A percentile compares a stretch with the other conserved stretches of the same genome.
These are phyloP conservation scores for Mycena alexandri DNA, from an alignment of 768 basidiomycete genomes.

Conservation along the genomic window DNA sequence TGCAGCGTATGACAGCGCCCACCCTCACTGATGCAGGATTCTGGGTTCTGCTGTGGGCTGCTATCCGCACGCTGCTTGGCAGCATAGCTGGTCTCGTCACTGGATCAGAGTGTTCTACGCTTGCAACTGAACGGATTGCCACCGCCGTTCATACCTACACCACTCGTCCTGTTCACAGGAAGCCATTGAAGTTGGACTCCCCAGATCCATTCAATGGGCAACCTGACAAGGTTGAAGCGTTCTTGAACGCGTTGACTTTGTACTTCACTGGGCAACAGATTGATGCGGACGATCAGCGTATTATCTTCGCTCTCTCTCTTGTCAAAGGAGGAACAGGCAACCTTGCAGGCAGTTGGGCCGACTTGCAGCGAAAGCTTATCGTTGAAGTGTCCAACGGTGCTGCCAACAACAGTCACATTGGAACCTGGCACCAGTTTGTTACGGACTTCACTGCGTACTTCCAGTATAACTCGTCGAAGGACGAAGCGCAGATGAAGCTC, in stretches of 20 bases:
- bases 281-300: too few relatives aligned
- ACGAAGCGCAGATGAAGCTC: slow-evolving; percentile 1
- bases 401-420: neutral
- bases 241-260: neutral
- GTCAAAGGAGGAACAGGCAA: neutral
- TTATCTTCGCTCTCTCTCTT: neutral
- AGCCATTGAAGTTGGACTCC: slow-evolving; percentile 1
- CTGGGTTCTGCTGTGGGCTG: neutral
- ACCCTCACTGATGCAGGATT: neutral
- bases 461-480: neutral
- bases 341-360: neutral
- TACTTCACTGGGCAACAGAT: too few relatives aligned
- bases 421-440: neutral
- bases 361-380: neutral
- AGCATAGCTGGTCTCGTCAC: neutral
- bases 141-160: neutral
- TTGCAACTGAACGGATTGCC: slow-evolving; percentile 7
- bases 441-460: neutral
- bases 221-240: slow-evolving; percentile 3
- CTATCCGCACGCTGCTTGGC: neutral
- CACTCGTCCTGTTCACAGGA: neutral
- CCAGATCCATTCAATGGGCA: neutral
- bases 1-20: too few relatives aligned
- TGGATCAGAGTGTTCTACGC: neutral
- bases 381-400: neutral